Base-by-base conservation (phyloP, 805 yeast species). In the Nakazawaea ishiwadae region DNA sequence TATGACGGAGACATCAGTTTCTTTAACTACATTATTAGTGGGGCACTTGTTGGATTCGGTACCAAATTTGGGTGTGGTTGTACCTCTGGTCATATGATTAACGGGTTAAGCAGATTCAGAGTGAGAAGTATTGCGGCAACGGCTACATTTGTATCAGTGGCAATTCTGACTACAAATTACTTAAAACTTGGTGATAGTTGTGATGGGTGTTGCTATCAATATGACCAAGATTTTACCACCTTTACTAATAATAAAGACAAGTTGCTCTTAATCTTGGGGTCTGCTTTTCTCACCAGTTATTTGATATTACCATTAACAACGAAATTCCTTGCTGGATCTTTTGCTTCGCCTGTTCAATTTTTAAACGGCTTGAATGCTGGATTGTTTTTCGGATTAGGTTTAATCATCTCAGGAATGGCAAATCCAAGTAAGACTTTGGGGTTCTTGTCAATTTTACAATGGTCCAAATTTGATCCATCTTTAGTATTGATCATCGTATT, bases 81-180 rank as follows among this genome's bases (percentile, higher is more conserved):
- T 42, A 75, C 79, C 1, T 72, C 78, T 0, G 80, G 80, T 3
- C 79, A 75, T 48, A 70, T 75, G 76, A 54, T 75, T 5, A 58
- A 62, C 15, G 80, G 80, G 0, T 39, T 74, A n/a, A 66, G 77
- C 8, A 56, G 79, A 35, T 48, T 69, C 4, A 56, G 77, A 35
- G 38, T 56, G 41, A 55, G 79, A 45, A 68, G 75, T 14, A 39
- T 73, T 11, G 65, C 65, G 5, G 77, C 80, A 1, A 70, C 77
- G 1, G 44, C 48, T 4, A 47, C 58, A 1, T 75, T 75, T 44
- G 45, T 59, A 3, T 5, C 52, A 1, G 47, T 58, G 5, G 78
- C 71, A 0, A 61, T 68, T 26, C 6, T 47, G 5, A 42, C 51
- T 4, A 40, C 51, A 4, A 37, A 39, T 9, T n/a, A 47, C 14